These are phyloP conservation scores for Phyllosticta capitalensis DNA, from an alignment of 2,329 filamentous ascomycete genomes.

Conservation along the genomic window DNA sequence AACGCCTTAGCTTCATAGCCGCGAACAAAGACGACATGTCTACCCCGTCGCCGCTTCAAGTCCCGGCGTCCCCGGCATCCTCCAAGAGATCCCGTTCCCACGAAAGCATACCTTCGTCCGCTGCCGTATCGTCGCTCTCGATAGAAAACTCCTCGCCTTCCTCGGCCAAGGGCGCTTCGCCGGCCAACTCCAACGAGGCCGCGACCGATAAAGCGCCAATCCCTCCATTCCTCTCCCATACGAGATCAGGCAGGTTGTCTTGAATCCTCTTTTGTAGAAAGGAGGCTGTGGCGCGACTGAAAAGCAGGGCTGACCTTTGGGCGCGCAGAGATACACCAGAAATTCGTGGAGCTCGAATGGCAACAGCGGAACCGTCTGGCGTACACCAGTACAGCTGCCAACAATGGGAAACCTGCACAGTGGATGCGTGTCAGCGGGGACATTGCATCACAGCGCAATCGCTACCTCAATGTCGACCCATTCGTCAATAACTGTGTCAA, in stretches of 20 bases:
- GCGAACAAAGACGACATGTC: constrained; percentile 17
- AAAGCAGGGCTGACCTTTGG: constrained; percentile 8
- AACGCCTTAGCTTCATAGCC: constrained; percentile 19
- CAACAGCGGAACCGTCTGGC: constrained; percentile 46
- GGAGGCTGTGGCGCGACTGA: background rate
- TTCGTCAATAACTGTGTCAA: constrained; percentile 80
- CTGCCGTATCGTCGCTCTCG: constrained; percentile 18
- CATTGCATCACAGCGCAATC: constrained; percentile 57
- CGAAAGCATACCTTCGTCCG: constrained; percentile 27
- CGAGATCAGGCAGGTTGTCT: constrained; percentile 40
- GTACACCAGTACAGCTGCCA: constrained; percentile 24
- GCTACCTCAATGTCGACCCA: constrained; percentile 83
- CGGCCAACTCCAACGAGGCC: background rate
- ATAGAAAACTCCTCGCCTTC: constrained; percentile 15
- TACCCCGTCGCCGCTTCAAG: constrained; percentile 17
- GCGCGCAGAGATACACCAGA: constrained; percentile 44
- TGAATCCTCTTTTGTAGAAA: constrained; percentile 8
- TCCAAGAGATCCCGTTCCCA: constrained; percentile 32
- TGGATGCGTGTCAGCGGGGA: constrained; percentile 51
- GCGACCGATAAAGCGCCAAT: constrained; percentile 2
- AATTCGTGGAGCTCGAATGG: constrained; percentile 54
- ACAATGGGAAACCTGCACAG: constrained; percentile 31
- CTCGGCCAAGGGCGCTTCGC: constrained; percentile 16
- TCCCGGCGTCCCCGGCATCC: constrained; percentile 18
- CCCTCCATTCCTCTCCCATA: constrained; percentile 40